Percentiles rank a stretch among this genome's conserved stretches.
phyloP scores from a whole-genome alignment of 176 grass and related monocot genomes.

The Leersia perrieri region DNA sequence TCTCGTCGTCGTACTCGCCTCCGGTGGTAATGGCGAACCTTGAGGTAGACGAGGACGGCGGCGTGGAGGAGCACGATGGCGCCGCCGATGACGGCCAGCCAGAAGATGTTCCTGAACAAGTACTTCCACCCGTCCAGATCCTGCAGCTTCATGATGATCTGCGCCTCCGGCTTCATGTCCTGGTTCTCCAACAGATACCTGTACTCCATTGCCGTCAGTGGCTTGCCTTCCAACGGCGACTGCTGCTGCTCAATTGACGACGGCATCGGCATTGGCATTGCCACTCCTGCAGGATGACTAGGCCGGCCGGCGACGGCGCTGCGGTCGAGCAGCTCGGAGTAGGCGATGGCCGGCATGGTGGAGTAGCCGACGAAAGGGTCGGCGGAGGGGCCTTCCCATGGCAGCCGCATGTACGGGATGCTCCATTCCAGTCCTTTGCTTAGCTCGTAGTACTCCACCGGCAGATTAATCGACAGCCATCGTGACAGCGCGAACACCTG shows the following conservation, averaged over 20 bases:
- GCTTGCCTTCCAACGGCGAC: slow-evolving; percentile 39
- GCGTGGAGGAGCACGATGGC: slow-evolving; percentile 61
- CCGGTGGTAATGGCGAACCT: slow-evolving; percentile 41
- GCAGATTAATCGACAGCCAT: slow-evolving; percentile 72
- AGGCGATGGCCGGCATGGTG: slow-evolving; percentile 47
- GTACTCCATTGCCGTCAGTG: slow-evolving; percentile 73
- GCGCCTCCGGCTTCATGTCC: slow-evolving; percentile 81
- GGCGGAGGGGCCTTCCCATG: slow-evolving; percentile 65
- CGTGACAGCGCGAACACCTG: slow-evolving; percentile 85
- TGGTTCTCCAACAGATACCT: slow-evolving; percentile 79
- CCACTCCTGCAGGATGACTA: not conserved
- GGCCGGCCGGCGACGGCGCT: slow-evolving; percentile 29
- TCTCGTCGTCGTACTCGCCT: too few relatives aligned
- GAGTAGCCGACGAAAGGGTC: slow-evolving; percentile 66
- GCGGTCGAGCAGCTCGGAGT: slow-evolving; percentile 55
- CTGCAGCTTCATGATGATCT: slow-evolving; percentile 67
- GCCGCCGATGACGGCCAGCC: slow-evolving; percentile 68
- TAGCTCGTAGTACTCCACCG: slow-evolving; percentile 92
- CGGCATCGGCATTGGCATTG: slow-evolving; percentile 8
- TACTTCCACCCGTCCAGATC: slow-evolving; percentile 77
- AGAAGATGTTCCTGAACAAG: slow-evolving; percentile 87
- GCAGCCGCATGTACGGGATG: slow-evolving; percentile 74
- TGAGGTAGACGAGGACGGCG: slow-evolving; percentile 46
- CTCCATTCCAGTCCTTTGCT: slow-evolving; percentile 81
- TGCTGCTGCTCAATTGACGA: not conserved